A percentile compares a stretch with the other conserved stretches of the same genome.
Evolutionary conservation across 768 basidiomycete species (phyloP).

Genomic region (Neoboletus brunneissimus): DNA sequence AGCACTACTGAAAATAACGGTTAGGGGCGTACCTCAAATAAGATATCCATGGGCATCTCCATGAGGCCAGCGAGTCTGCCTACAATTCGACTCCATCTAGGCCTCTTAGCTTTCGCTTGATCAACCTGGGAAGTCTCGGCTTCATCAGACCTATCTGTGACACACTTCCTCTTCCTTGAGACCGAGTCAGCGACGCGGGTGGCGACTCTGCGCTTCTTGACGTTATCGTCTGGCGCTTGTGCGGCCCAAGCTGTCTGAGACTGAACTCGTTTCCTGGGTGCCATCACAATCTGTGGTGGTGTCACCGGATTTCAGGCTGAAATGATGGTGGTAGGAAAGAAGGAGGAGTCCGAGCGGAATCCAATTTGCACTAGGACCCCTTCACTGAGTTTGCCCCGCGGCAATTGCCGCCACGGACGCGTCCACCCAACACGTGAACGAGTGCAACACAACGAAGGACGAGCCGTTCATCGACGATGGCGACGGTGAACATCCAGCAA

Average conservation of each 20-base stretch:
- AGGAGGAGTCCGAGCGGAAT: slow-evolving; percentile 26
- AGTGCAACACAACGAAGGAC: slow-evolving; percentile 26
- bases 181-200: slow-evolving; percentile 10
- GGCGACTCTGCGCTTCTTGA: slow-evolving; percentile 21
- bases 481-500: slow-evolving; percentile 40
- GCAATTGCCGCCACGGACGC: slow-evolving; percentile 33
- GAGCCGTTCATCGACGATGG: slow-evolving; percentile 28
- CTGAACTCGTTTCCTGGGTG: slow-evolving; percentile 17
- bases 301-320: background rate
- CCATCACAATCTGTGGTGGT: slow-evolving; percentile 16
- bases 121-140: slow-evolving; percentile 11
- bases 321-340: slow-evolving; percentile 22
- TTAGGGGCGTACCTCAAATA: slow-evolving; percentile 36
- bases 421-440: slow-evolving; percentile 29
- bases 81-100: slow-evolving; percentile 20
- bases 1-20: background rate
- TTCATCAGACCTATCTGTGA: slow-evolving; percentile 15
- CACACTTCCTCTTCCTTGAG: slow-evolving; percentile 29
- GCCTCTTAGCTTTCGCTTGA: slow-evolving; percentile 17
- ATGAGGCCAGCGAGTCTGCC: slow-evolving; percentile 35
- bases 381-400: slow-evolving; percentile 31
- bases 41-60: slow-evolving; percentile 34
- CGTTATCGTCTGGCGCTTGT: slow-evolving; percentile 24
- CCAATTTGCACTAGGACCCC: slow-evolving; percentile 19
- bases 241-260: slow-evolving; percentile 8